Conservation (phyloP, 2,329 filamentous ascomycete genomes). For the Hymenoscyphus linearis region DNA sequence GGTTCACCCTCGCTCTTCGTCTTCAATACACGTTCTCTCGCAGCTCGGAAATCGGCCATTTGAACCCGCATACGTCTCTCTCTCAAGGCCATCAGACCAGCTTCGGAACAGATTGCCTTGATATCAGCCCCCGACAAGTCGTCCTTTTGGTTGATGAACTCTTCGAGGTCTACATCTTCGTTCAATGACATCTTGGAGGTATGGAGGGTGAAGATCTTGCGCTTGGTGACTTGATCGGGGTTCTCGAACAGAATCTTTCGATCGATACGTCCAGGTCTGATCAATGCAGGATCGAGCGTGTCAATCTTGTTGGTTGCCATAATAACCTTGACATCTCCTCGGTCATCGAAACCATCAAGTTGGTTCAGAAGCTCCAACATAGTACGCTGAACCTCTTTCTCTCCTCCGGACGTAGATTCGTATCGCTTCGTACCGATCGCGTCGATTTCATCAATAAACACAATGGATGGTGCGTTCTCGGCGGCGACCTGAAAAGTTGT, state of each 20-base stretch:
- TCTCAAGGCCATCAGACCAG: slow-evolving; percentile 86
- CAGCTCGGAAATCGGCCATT: slow-evolving; percentile 95
- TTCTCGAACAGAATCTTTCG: slow-evolving; percentile 83
- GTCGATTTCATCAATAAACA: slow-evolving; percentile 99
- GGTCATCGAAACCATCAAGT: slow-evolving; percentile 96
- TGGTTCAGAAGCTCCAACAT: slow-evolving; percentile 99
- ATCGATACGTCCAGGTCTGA: slow-evolving; percentile 95
- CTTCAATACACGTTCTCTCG: slow-evolving; percentile 89
- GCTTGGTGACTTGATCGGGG: slow-evolving; percentile 75
- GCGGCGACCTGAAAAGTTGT: slow-evolving; percentile 64
- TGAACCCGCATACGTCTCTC: slow-evolving; percentile 97
- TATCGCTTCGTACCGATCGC: slow-evolving; percentile 99
- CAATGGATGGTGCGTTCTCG: slow-evolving; percentile 93
- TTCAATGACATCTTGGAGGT: slow-evolving; percentile 98
- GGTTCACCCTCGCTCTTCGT: slow-evolving; percentile 99
- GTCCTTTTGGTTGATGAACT: slow-evolving; percentile 98
- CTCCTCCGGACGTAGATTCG: slow-evolving; percentile 92
- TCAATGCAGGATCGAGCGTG: slow-evolving; percentile 89
- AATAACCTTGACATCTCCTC: slow-evolving; percentile 97
- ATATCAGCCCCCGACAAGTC: slow-evolving; percentile 96
- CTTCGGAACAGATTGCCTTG: slow-evolving; percentile 97
- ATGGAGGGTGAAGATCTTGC: slow-evolving; percentile 98
- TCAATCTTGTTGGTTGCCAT: slow-evolving; percentile 99
- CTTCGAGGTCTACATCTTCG: slow-evolving; percentile 95
- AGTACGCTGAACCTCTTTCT: slow-evolving; percentile 94